Evolutionary conservation across 768 basidiomycete species (phyloP).

Genomic region (Psilocybe cyanescens): DNA sequence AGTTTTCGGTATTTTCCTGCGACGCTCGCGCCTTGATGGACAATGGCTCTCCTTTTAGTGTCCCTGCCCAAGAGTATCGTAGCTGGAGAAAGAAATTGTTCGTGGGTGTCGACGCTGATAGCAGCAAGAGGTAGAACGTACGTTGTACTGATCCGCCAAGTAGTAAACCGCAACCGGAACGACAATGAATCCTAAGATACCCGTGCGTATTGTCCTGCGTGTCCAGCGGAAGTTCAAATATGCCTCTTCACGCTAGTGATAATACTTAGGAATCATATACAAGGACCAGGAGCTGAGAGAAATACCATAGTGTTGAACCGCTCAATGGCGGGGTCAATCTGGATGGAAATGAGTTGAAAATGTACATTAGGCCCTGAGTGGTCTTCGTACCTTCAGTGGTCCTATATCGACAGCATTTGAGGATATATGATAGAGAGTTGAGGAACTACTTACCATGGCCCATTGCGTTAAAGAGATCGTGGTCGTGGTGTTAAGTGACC

Average conservation of each 20-base stretch:
- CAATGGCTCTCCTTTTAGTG: conserved; percentile 20
- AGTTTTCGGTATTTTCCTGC: not conserved
- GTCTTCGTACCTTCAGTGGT: conserved; percentile 53
- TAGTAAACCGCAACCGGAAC: conserved; percentile 63
- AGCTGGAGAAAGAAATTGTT: conserved; percentile 34
- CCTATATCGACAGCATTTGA: conserved; percentile 39
- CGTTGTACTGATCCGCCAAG: conserved; percentile 48
- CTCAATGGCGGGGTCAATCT: conserved; percentile 65
- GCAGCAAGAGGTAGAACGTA: conserved; percentile 51
- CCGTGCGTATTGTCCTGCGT: conserved; percentile 60
- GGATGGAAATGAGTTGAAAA: conserved; percentile 5
- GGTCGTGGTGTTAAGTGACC: conserved; percentile 26
- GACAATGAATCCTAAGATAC: conserved; percentile 65
- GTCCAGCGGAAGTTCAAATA: conserved; percentile 87
- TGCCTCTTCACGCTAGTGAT: conserved; percentile 75
- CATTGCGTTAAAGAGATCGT: conserved; percentile 25
- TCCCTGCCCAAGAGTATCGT: conserved; percentile 58
- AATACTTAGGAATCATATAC: conserved; percentile 7
- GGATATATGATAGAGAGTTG: conserved; percentile 6
- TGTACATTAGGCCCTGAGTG: not conserved
- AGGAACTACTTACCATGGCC: conserved; percentile 57
- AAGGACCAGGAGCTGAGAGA: conserved; percentile 4
- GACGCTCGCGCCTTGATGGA: not conserved
- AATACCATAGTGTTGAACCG: conserved; percentile 55
- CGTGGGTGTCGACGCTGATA: conserved; percentile 28